A percentile compares a stretch with the other conserved stretches of the same genome.
Conservation (phyloP, 2,329 filamentous ascomycete species). For the Ceratocystis colombiana region DNA sequence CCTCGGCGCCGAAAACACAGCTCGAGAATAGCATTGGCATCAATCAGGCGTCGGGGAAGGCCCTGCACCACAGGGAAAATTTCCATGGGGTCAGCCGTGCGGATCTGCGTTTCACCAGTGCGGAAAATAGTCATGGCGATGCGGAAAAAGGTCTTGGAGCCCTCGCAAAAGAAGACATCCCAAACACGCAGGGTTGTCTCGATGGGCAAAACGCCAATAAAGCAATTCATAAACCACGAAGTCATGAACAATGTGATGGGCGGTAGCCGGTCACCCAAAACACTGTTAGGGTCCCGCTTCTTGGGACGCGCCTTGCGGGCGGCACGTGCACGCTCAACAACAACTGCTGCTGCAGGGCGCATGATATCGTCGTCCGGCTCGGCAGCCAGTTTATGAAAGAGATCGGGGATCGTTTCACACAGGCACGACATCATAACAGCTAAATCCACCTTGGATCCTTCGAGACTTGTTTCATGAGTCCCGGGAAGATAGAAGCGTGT, state of each 20-base stretch:
- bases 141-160: constrained; percentile 84
- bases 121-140: constrained; percentile 89
- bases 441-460: constrained; percentile 87
- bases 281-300: constrained; percentile 35
- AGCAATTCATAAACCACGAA: constrained; percentile 97
- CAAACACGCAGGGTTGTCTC: constrained; percentile 87
- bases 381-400: constrained; percentile 81
- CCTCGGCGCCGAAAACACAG: constrained; percentile 71
- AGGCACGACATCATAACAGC: constrained; percentile 84
- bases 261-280: constrained; percentile 53
- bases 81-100: constrained; percentile 81
- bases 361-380: constrained; percentile 50
- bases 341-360: constrained; percentile 31
- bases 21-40: constrained; percentile 73
- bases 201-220: constrained; percentile 83
- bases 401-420: constrained; percentile 66
- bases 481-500: constrained; percentile 80
- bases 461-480: constrained; percentile 81
- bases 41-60: constrained; percentile 68
- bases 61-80: constrained; percentile 91
- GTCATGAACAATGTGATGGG: constrained; percentile 89
- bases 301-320: constrained; percentile 31
- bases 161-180: constrained; percentile 95
- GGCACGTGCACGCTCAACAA: constrained; percentile 26
- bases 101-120: constrained; percentile 69